These are phyloP conservation scores for grape (Vitis vinifera) DNA, from an alignment of 164 flowering plant genomes.

Conservation along the genomic window DNA sequence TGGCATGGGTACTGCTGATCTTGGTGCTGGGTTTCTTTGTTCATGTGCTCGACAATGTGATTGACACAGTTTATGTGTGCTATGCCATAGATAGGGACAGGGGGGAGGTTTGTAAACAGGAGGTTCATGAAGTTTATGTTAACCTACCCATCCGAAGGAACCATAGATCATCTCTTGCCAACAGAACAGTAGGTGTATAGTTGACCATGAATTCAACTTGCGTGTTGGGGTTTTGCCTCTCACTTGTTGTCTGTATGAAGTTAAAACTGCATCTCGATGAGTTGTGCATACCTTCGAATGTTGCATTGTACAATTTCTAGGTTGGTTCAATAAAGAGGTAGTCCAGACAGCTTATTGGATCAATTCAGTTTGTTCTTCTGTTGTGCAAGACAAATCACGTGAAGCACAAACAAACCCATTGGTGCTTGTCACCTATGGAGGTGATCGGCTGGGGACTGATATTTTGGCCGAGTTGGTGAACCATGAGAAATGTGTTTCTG, in stretches of 20 bases:
- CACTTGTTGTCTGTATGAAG: constrained; percentile 18
- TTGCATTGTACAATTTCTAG: constrained; percentile 18
- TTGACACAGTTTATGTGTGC: constrained; percentile 84
- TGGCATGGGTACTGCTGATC: constrained; percentile 62
- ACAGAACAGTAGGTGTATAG: constrained; percentile 40
- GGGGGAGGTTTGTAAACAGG: constrained; percentile 78
- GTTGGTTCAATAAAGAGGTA: constrained; percentile 17
- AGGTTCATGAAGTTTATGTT: constrained; percentile 83
- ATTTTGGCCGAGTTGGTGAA: not conserved
- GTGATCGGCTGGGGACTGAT: not conserved
- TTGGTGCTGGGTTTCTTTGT: constrained; percentile 67
- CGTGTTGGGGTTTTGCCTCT: constrained; percentile 2
- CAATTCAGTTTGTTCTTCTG: not conserved
- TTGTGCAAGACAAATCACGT: too few species aligned
- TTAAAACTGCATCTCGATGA: constrained; percentile 8
- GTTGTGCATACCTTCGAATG: constrained; percentile 18
- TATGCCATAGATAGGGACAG: constrained; percentile 89
- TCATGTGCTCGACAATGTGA: constrained; percentile 79
- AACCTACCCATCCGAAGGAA: constrained; percentile 70
- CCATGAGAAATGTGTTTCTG: not conserved
- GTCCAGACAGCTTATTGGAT: not conserved
- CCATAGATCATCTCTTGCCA: constrained; percentile 32
- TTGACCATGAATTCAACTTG: not conserved
- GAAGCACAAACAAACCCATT: too few species aligned
- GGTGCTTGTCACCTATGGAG: not conserved